Evolutionary conservation across 768 basidiomycete genomes (phyloP), one percentile per base, ranked within the genome.

Genomic region (Mycena indigotica): DNA sequence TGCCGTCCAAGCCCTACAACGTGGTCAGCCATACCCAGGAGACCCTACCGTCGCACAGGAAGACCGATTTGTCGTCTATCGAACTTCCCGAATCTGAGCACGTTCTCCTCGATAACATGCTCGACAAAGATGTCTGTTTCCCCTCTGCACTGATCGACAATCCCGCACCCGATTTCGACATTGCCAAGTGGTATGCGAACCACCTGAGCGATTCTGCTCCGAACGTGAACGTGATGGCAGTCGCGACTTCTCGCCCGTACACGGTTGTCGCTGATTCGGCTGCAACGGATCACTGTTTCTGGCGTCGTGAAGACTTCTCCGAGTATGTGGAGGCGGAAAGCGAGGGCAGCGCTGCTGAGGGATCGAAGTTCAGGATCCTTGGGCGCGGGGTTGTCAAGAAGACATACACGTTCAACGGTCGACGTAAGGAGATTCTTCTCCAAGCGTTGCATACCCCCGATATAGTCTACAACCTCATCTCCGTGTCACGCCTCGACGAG

Each of bases 271-370:
- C 50, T 3, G 59, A 60, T 24, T 60, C 59, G 2, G 59, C 53
- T 0, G 59, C 55, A 1, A 60, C 55, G 2, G 59, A 60, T 5
- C 59, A 60, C 16, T 60, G 59, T 21, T 60, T 60, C 45, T 16
- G 50, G 4, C 5, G 23, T 1, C 54, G 59, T 1, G 50, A 52
- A 6, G 59, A 60, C 23, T 60, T 60, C 24, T 23, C 21, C 10
- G 54, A 56, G 24, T 60, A 60, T 28, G 3, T 19, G 30, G 25
- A 50, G 0, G 50, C 49, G 10, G 52, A 54, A 2, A 28, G 53
- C 2, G 25, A 38, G 3, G 58, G 58, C 3, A 52, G 16, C 13
- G 58, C 53, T 21, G 58, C 53, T 6, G 54, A 56, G 28, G 59
- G 59, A 1, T 60, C 54, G 3, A 41, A 32, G 8, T 55, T 55